Evolutionary conservation across 495 filamentous ascomycete species (phyloP), one percentile per base, ranked within the genome.

Genomic region (Clohesyomyces aquaticus): DNA sequence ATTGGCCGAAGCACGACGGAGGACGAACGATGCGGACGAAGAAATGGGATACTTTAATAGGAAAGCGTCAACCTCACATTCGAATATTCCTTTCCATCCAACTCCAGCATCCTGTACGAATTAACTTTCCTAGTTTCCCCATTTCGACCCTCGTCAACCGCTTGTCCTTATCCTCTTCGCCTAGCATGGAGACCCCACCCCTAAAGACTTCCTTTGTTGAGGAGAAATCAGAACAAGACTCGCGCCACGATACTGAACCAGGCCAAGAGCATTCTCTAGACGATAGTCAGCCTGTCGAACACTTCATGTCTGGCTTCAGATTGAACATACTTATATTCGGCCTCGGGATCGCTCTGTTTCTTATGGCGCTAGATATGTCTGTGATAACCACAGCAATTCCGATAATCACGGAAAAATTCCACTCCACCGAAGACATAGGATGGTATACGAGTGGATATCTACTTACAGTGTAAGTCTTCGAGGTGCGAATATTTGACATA

Each of bases 321-420:
- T 47, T 65, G 10, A 28, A 65, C 32, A 42, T 65, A 21, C 61
- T 65, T 18, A 65, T 65, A 19, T 46, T 52, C 32, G 61, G 61
- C 0, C 46, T 65, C 6, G 61, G 27, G 27, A 11, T 65, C 4
- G 61, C 61, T 2, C 21, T 65, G 12, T 65, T 65, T 54, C 45
- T 65, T 43, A 58, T 58, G 43, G 61, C 61, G 9, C 54, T 65
- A 16, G 61, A 65, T 46, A 65, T 65, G 61, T 58, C 61, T 1
- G 56, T 65, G 4, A 19, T 65, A 2, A 29, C 28, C 1, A 58
- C 54, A 18, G 90, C 90, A n/a, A 93, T 93, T 52, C 90, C 90
- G 4, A 84, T 83, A 47, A 93, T 94, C 57, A 92, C 90, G 0
- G 86, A 90, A 67, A 74, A 89, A 42, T 94, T 93, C 73, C 78